phyloP scores from a whole-genome alignment of 2,329 filamentous ascomycete genomes.

The Fonsecaea erecta region DNA sequence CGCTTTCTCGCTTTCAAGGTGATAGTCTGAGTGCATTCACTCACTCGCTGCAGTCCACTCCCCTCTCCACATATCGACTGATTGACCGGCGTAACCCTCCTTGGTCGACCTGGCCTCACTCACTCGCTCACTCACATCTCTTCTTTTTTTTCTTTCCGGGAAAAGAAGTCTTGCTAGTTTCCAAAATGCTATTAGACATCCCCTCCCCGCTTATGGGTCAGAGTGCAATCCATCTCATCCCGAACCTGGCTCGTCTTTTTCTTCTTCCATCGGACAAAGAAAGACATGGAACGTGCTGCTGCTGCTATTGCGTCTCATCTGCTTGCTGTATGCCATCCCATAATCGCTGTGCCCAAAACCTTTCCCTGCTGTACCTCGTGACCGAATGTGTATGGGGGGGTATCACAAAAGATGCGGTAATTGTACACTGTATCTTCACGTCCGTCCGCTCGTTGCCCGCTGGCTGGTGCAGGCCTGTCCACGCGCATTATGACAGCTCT shows the following conservation, averaged over 20 bases:
- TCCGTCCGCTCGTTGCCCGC: constrained; percentile 9
- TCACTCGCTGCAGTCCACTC: too few species aligned
- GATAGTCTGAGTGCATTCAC: too few species aligned
- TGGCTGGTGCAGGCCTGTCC: neutral
- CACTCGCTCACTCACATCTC: too few species aligned
- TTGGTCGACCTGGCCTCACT: too few species aligned
- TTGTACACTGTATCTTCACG: constrained; percentile 18
- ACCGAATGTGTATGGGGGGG: constrained; percentile 18
- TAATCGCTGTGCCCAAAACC: constrained; percentile 1
- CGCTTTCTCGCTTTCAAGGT: too few species aligned
- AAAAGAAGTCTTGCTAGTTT: neutral
- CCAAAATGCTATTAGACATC: neutral
- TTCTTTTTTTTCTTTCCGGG: too few species aligned
- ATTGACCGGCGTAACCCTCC: too few species aligned
- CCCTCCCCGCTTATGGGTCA: neutral
- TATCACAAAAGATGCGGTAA: constrained; percentile 27
- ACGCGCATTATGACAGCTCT: neutral
- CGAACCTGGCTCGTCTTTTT: neutral
- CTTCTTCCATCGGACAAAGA: neutral
- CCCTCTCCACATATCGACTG: too few species aligned
- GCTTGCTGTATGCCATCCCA: neutral
- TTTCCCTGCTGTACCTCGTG: constrained; percentile 13
- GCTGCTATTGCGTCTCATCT: neutral
- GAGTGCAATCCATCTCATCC: neutral
- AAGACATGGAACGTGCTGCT: neutral